These are phyloP conservation scores for Penicillium cataractarum DNA, from an alignment of 495 filamentous ascomycete genomes.

Conservation along the genomic window DNA sequence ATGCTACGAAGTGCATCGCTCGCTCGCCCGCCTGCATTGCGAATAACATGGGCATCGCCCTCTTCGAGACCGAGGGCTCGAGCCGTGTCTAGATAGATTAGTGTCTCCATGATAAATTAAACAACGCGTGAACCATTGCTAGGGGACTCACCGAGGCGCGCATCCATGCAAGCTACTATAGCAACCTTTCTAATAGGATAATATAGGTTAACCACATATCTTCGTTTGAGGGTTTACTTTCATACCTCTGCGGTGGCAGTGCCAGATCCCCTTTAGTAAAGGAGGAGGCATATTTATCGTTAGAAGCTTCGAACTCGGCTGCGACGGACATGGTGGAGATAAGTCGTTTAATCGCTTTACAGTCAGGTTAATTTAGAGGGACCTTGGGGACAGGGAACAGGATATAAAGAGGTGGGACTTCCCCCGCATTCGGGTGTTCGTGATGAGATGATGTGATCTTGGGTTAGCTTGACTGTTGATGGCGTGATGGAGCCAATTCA, in stretches of 20 bases:
- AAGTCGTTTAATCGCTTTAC: background rate
- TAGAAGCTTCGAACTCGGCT: conserved; percentile 47
- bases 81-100: conserved; percentile 53
- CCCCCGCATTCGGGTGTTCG: conserved; percentile 19
- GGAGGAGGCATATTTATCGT: conserved; percentile 60
- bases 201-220: background rate
- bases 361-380: background rate
- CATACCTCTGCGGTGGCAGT: conserved; percentile 69
- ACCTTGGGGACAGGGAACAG: conserved; percentile 8
- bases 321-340: conserved; percentile 37
- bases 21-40: conserved; percentile 71
- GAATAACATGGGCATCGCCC: conserved; percentile 81
- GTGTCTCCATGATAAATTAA: background rate
- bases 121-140: no score
- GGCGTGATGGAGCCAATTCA: conserved; percentile 17
- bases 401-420: conserved; percentile 11
- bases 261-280: conserved; percentile 68
- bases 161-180: conserved; percentile 81
- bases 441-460: conserved; percentile 24
- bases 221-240: background rate
- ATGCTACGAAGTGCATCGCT: conserved; percentile 72
- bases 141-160: conserved; percentile 57
- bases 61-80: conserved; percentile 73
- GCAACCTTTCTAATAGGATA: conserved; percentile 29
- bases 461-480: conserved; percentile 9